Evolutionary conservation across 2,329 filamentous ascomycete species (phyloP), one percentile per base, ranked within the genome.

Genomic region (Penicillium sp.): DNA sequence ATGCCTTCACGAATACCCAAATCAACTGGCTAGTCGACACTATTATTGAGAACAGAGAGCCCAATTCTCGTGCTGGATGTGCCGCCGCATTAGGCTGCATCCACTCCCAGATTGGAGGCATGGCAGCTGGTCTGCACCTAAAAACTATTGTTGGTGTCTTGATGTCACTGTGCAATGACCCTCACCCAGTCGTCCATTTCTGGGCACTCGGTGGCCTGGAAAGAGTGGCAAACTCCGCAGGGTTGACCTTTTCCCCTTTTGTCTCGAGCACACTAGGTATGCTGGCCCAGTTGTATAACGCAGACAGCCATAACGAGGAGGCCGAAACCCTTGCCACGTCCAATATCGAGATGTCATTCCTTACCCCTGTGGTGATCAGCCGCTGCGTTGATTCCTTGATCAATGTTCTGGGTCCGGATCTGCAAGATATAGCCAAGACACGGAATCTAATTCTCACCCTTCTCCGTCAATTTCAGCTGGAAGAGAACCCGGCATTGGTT

Each of bases 131-230:
- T 3, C 93, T 95, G 70, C 95, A 99, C 75, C 84, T 99, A 55
- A 98, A 98, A 81, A 97, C 93, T 1, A 97, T 99, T 54, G 86
- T 97, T n/a, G 91, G 94, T 19, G 96, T 99, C 45, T 82, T 99
- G n/a, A 96, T 98, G 91, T 98, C 95, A 7, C 84, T 99, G 9
- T 94, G 93, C 75, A 97, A 93, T 69, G 95, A 99, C 72, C 92
- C 94, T 21, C 95, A 99, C 74, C 93, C 95, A 0, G 89, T 91
- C 0, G 95, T 99, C 8, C 95, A 99, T 76, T 97, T 94, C 74
- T 98, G 93, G 93, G 94, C 96, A 3, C 82, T 99, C 49, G 93
- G 97, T 74, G 94, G 92, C 9, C 78, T 99, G 31, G 90, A 91
- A 2, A 84, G 91, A 56, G 93, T 96, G 13, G 91, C 94, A 3